Evolutionary conservation across 495 filamentous ascomycete genomes (phyloP).

Genomic region (Xylaria longipes): DNA sequence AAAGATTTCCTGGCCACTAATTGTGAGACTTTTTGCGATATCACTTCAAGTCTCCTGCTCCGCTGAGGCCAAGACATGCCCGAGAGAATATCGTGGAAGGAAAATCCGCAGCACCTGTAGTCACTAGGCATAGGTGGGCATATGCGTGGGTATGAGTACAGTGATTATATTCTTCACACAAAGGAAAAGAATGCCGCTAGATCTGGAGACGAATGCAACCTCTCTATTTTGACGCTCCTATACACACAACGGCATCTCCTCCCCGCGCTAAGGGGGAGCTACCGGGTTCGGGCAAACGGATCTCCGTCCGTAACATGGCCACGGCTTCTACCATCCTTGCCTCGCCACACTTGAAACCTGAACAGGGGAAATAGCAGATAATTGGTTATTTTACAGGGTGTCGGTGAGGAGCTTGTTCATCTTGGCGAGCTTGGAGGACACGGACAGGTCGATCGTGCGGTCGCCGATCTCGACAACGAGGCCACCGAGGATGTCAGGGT

Average conservation of each 20-base stretch:
- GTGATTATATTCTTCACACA: conserved; percentile 36
- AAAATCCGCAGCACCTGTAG: not conserved
- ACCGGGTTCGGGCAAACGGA: conserved; percentile 23
- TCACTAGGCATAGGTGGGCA: not conserved
- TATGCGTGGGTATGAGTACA: conserved; percentile 18
- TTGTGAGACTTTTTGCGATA: too few species aligned
- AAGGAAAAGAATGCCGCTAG: conserved; percentile 30
- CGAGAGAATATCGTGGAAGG: not conserved
- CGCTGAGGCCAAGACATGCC: too few species aligned
- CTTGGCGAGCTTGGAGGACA: conserved; percentile 92
- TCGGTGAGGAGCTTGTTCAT: conserved; percentile 99
- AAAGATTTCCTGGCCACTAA: too few species aligned
- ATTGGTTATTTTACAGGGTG: conserved; percentile 74
- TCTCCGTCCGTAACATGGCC: conserved; percentile 1
- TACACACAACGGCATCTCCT: conserved; percentile 37
- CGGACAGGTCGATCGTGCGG: conserved; percentile 96
- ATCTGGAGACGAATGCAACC: conserved; percentile 38
- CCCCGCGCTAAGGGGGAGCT: conserved; percentile 25
- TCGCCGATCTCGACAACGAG: conserved; percentile 96
- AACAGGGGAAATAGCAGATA: conserved; percentile 35
- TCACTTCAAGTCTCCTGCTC: too few species aligned
- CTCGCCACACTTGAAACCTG: conserved; percentile 35
- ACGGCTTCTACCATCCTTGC: conserved; percentile 23
- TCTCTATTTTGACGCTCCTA: conserved; percentile 44
- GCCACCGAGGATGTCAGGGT: conserved; percentile 92